Evolutionary conservation across 495 filamentous ascomycete species (phyloP), one percentile per base, ranked within the genome.

Genomic region (Aspergillus taichungensis): DNA sequence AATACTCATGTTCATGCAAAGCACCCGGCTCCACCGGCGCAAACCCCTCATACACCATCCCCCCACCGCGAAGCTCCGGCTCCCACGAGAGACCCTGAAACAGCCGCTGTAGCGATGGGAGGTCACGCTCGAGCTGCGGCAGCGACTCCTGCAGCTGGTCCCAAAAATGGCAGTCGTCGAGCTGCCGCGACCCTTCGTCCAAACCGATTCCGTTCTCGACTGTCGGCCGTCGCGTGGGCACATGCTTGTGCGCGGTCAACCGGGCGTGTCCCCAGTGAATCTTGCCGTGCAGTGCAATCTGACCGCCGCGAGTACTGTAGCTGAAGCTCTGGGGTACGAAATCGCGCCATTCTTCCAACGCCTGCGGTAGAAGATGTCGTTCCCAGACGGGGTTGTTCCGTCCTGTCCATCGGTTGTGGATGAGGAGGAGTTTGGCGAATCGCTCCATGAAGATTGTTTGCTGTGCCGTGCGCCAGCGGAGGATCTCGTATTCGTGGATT

Each of bases 341-440:
- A 37, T 64, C 63, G 7, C 46, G 49, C 63, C 78, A 82, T 52
- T 76, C 71, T 47, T 68, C 62, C 1, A 75, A 47, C 32, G 71
- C 53, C 27, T 60, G 56, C 0, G 75, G 76, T 7, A 76, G 47
- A 10, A 64, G 30, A 4, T 52, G 46, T n/a, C 47, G 53, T 13
- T 57, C 46, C 67, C 67, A 72, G 11, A 9, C 38, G 1, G 47
- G 13, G 24, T 52, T 47, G 7, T 49, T 32, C 11, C 34, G 52
- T 33, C 52, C 53, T 6, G 37, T 45, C 64, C 63, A 65, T 10
- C 49, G n/a, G 6, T 29, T 8, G 13, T 49, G 34, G 7, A 45
- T 49, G 6, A 59, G 7, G 18, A 57, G 30, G n/a, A 55, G 37
- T 28, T 33, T 38, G 9, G 51, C 54, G 3, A 63, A 45, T 5